phyloP scores from a whole-genome alignment of 2,329 filamentous ascomycete genomes.

The Alternaria sp. region DNA sequence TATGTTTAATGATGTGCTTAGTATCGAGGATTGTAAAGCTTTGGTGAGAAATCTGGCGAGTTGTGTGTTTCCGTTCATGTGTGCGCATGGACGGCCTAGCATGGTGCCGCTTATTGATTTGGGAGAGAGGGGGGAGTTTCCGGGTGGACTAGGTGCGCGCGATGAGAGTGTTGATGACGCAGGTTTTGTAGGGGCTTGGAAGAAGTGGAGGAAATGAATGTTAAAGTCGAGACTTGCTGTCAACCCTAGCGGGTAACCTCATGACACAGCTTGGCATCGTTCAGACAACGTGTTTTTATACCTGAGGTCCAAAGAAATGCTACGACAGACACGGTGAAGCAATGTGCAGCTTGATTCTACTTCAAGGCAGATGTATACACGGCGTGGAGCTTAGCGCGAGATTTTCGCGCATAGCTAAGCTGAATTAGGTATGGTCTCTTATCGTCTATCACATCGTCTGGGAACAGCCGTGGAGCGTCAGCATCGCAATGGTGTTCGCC shows the following conservation, averaged over 20 bases:
- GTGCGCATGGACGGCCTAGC: constrained; percentile 74
- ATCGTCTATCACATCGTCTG: not conserved
- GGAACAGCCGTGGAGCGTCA: not conserved
- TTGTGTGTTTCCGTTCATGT: constrained; percentile 81
- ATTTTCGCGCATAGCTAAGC: not conserved
- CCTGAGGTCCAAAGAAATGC: no score
- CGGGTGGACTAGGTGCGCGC: not conserved
- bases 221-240: no score
- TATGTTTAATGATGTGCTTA: constrained; percentile 83
- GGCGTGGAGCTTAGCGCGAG: not conserved
- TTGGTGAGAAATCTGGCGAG: constrained; percentile 66
- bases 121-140: not conserved
- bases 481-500: no score
- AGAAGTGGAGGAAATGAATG: not conserved
- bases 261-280: no score
- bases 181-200: not conserved
- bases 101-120: constrained; percentile 57
- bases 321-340: no score
- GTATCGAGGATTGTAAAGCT: constrained; percentile 63
- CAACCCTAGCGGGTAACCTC: no score
- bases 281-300: no score
- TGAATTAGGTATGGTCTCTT: not conserved
- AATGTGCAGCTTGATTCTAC: no score
- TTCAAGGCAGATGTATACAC: no score
- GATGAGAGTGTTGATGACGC: not conserved